Evolutionary conservation across 140 eudicot genomes (phyloP).

Genomic region (Flaveria floridana): DNA sequence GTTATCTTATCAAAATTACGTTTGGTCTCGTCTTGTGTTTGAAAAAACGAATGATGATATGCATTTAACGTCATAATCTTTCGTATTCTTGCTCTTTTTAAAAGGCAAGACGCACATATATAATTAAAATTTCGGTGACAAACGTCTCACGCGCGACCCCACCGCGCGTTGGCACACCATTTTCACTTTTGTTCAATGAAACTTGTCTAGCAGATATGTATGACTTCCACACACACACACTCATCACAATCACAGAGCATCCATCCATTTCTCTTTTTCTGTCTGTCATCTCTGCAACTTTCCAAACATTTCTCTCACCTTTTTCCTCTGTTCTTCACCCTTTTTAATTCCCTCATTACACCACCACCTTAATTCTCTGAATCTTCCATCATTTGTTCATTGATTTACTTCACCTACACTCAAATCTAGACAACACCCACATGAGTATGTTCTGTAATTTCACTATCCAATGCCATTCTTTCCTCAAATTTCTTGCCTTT

Average conservation of each 20-base stretch:
- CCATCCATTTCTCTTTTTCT: slow-evolving; percentile 26
- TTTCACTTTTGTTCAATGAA: slow-evolving; percentile 32
- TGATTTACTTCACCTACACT: slow-evolving; percentile 26
- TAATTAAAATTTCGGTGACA: background rate
- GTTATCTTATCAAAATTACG: background rate
- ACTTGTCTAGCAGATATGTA: slow-evolving; percentile 34
- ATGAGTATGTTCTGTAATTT: slow-evolving; percentile 29
- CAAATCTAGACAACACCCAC: slow-evolving; percentile 30
- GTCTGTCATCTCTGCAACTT: slow-evolving; percentile 40
- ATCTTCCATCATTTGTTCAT: background rate
- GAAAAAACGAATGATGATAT: background rate
- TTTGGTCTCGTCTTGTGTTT: background rate
- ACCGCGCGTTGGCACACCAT: slow-evolving; percentile 34
- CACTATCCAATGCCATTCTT: slow-evolving; percentile 35
- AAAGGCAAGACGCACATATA: background rate
- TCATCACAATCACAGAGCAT: slow-evolving; percentile 14
- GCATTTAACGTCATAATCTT: slow-evolving; percentile 4
- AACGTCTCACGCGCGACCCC: slow-evolving; percentile 15
- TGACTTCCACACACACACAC: slow-evolving; percentile 42
- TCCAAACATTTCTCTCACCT: slow-evolving; percentile 25
- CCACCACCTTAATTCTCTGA: slow-evolving; percentile 5
- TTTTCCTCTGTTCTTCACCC: slow-evolving; percentile 23
- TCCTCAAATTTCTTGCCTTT: slow-evolving; percentile 4
- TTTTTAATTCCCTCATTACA: no score
- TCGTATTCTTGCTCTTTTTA: background rate